Evolutionary conservation across 495 filamentous ascomycete genomes (phyloP), one percentile per base, ranked within the genome.

Genomic region (Penicillium verhagenii): DNA sequence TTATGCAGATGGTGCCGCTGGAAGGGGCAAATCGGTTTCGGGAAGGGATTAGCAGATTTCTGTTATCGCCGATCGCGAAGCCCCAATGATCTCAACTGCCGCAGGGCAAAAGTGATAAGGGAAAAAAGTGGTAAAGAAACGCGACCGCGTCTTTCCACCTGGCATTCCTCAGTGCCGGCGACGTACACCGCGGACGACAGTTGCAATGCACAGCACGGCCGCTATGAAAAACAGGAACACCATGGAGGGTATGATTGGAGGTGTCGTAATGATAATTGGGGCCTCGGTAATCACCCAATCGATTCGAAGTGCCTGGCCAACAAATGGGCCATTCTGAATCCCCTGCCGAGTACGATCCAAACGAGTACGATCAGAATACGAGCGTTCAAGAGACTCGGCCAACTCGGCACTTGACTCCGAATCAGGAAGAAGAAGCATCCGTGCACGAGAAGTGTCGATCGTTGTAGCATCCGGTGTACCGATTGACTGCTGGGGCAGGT

Each of bases 381-480:
- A 37, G 28, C 13, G 28, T 21, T 31, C 45, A 2, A 48, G 25
- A 7, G 48, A 45, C 14, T 24, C 47, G 26, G 40, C 45, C 6
- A 52, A 31, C 6, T 52, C 54, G 42, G 54, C 13, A 49, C 37
- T 21, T 21, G n/a, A n/a, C 37, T 50, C 52, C 51, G 33, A 33
- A 23, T 45, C 37, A 47, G 51, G 57, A 46, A 24, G 18, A 33
- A 28, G 35, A 37, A 25, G 56, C 19, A 37, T 33, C 49, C 38
- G 53, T 54, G 44, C 55, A 49, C 47, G 54, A 23, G 39, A n/a
- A 37, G 23, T 45, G 56, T 48, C 59, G 56, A 65, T 63, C 59
- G 25, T 47, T 48, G 56, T 45, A 31, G 13, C 28, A 48, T 58
- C 52, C 51, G 57, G 43, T 26, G 51, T 24, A 14, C 45, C 37